Evolutionary conservation across 495 filamentous ascomycete species (phyloP), one percentile per base, ranked within the genome.

Genomic region (Aspergillus saccharolyticus): DNA sequence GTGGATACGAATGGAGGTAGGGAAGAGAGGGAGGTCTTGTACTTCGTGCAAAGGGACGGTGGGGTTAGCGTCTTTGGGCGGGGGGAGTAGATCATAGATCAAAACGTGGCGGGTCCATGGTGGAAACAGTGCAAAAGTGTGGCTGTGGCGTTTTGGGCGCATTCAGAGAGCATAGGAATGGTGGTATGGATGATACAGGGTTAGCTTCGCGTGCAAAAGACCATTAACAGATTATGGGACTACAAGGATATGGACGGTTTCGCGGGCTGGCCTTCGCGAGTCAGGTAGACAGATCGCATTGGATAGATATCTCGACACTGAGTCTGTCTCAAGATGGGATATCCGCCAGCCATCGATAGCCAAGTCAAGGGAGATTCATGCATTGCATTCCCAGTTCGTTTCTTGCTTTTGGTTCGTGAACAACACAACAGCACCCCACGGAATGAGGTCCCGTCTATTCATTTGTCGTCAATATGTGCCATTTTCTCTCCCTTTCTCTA

Each of bases 31-130:
- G 92, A 97, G 70, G 82, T 87, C 58, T 67, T 97, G 69, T 97
- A 96, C 71, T 85, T 85, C 60, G 83, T 96, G 28, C 81, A 83
- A 43, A 80, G 81, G 16, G 88, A 96, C 72, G 89, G 89, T n/a
- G 81, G 83, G 20, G 86, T 91, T 42, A 83, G 76, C 59, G 88
- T 94, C 12, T 95, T 92, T 75, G 89, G 89, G 66, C 80, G 88
- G 66, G 90, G 90, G 19, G 79, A 76, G 57, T 75, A 70, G 45
- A 67, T 55, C 25, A 10, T 51, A 15, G 18, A 55, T 51, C 44
- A 9, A n/a, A n/a, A n/a, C n/a, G n/a, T n/a, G n/a, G n/a, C n/a
- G n/a, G n/a, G n/a, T n/a, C n/a, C n/a, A n/a, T n/a, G n/a, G n/a
- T n/a, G n/a, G n/a, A n/a, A n/a, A n/a, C n/a, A n/a, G n/a, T n/a